phyloP scores from a whole-genome alignment of 352 stramenopile species.

The Globisporangium ultimum region DNA sequence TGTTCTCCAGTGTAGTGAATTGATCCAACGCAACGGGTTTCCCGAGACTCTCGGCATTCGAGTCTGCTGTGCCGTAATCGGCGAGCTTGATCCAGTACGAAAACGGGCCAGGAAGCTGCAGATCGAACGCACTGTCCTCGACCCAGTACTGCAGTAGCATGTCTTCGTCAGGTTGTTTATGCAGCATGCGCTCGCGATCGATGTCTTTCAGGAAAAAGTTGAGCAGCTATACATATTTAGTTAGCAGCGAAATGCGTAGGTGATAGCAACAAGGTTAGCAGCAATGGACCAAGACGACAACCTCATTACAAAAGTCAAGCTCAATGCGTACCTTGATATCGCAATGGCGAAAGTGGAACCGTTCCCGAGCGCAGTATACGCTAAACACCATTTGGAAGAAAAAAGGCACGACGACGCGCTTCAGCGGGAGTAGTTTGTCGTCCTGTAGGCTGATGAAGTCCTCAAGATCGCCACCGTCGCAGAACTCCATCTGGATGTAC shows the following conservation, averaged over 20 bases:
- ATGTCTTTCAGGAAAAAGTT: constrained; percentile 97
- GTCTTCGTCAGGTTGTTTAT: constrained; percentile 29
- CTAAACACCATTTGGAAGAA: constrained; percentile 98
- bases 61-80: constrained; percentile 97
- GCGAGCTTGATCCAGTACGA: constrained; percentile 95
- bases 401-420: constrained; percentile 67
- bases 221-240: constrained; percentile 66
- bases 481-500: constrained; percentile 99
- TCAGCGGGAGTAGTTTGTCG: constrained; percentile 51
- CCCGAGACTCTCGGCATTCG: constrained; percentile 84
- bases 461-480: constrained; percentile 94
- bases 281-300: background rate
- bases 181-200: constrained; percentile 25
- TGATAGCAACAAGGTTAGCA: background rate
- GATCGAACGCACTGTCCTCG: constrained; percentile 49
- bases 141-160: constrained; percentile 58
- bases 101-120: constrained; percentile 54
- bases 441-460: constrained; percentile 90
- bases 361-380: constrained; percentile 89
- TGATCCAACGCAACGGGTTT: constrained; percentile 90
- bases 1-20: constrained; percentile 99
- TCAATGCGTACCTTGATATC: constrained; percentile 91
- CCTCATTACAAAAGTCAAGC: too few relatives aligned
- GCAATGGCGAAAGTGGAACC: constrained; percentile 95
- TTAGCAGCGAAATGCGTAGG: constrained; percentile 1